phyloP scores from a whole-genome alignment of 257 asterid genomes.

The Scutellaria baicalensis region DNA sequence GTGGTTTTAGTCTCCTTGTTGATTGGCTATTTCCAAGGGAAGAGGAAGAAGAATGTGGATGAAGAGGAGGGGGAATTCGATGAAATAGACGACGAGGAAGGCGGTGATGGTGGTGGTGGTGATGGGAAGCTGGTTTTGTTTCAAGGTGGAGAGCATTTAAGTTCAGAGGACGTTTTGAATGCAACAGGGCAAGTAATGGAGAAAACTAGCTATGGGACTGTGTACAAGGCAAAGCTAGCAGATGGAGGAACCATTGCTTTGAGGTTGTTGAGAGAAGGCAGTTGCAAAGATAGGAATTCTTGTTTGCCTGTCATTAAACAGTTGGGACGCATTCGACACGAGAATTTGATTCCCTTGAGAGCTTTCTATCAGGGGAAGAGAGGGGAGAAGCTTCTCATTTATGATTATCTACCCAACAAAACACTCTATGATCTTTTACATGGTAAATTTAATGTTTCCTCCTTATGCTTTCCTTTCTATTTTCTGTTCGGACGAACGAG shows the following conservation, averaged over 20 bases:
- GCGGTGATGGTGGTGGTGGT: constrained; percentile 36
- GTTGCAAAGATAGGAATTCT: constrained; percentile 62
- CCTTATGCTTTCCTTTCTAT: not conserved
- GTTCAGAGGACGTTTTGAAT: constrained; percentile 84
- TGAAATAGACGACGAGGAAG: constrained; percentile 57
- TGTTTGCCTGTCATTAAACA: constrained; percentile 70
- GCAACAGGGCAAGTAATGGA: constrained; percentile 98
- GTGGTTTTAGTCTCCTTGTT: constrained; percentile 76
- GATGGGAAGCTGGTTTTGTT: constrained; percentile 87
- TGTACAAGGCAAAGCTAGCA: constrained; percentile 82
- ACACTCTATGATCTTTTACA: constrained; percentile 81
- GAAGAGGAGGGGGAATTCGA: constrained; percentile 73
- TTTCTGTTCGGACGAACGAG: not conserved
- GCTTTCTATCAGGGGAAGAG: constrained; percentile 96
- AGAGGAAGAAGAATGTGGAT: constrained; percentile 47
- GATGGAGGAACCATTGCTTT: constrained; percentile 95
- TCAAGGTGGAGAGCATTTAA: constrained; percentile 92
- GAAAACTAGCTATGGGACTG: constrained; percentile 90
- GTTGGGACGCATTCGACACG: constrained; percentile 80
- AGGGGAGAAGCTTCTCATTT: constrained; percentile 95
- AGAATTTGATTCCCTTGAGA: constrained; percentile 84
- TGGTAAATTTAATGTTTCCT: constrained; percentile 35
- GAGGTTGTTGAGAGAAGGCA: constrained; percentile 89
- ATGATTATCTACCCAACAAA: constrained; percentile 71
- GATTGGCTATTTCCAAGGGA: constrained; percentile 88